Base-by-base conservation (phyloP, 352 stramenopile species). In the Peronospora farinosa region DNA sequence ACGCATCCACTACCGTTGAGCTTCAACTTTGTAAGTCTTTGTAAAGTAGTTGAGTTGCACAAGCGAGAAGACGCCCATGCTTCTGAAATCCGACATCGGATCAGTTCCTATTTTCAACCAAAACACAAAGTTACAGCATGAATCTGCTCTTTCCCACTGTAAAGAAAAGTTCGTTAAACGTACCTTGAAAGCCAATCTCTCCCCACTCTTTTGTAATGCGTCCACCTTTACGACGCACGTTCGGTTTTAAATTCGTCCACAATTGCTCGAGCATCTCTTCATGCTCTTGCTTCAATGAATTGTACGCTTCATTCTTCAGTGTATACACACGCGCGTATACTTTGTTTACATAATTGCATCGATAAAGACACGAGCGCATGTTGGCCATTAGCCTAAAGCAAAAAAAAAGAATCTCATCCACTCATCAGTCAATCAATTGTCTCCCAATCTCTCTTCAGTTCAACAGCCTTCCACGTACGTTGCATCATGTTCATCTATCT, bases 181-280 rank as follows among this genome's bases (percentile, higher is more conserved):
- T 47, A 88, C 81, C 82, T 81, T 93, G 80, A 40, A 93, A 93
- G 21, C 83, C 83, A 41, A 93, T 92, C 35, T 93, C 83, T 25
- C 76, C 78, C 83, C 83, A 93, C 36, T 93, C 83, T 56, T 92
- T 93, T 2, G 83, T 93, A 48, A 90, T 87, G 0, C 83, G 69
- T 21, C 83, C 83, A 37, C 80, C 78, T 30, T 66, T 60, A 43
- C 83, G 80, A 51, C 83, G 83, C 13, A 90, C 65, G 37, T 84
- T 64, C 0, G 83, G 83, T 69, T 93, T 93, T 33, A 92, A 62
- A 19, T 82, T 85, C 15, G 47, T 51, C 83, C 83, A 93, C 30
- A 93, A 47, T 32, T 88, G 67, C 55, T 93, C 83, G n/a, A 93
- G 51, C 74, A 88, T 76, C 10, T 63, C 71, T 69, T 93, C 83